Percentiles rank a stretch among this genome's conserved stretches.
These are phyloP conservation scores for Debaryomycetaceae sp. DNA, from an alignment of 1,139 yeast species.

Conservation along the genomic window DNA sequence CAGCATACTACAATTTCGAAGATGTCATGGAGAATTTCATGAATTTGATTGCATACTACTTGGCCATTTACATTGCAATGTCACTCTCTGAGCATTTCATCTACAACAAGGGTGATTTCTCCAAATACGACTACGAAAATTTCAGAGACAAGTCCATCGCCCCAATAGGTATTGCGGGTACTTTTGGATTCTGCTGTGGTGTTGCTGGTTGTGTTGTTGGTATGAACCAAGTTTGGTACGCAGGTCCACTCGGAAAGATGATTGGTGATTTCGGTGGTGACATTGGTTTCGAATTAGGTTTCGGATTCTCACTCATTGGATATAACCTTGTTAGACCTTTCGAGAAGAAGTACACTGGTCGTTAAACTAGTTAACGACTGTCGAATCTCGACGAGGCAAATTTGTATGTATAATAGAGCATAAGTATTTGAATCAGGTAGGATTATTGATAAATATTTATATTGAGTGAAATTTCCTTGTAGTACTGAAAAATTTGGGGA, in stretches of 20 bases:
- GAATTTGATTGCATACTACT: slow-evolving; percentile 88
- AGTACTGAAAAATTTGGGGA: too few species aligned
- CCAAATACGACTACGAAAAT: slow-evolving; percentile 59
- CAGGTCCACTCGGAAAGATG: slow-evolving; percentile 59
- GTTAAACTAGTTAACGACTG: slow-evolving; percentile 15
- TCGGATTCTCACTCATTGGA: slow-evolving; percentile 64
- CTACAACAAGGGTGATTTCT: slow-evolving; percentile 58
- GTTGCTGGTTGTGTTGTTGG: slow-evolving; percentile 83
- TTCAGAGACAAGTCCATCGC: slow-evolving; percentile 54
- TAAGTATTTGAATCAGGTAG: background rate
- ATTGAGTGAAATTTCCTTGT: too few species aligned
- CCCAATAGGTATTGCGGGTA: slow-evolving; percentile 78
- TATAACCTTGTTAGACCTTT: slow-evolving; percentile 61
- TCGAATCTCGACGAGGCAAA: too few species aligned
- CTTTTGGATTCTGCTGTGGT: slow-evolving; percentile 76
- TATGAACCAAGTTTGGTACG: slow-evolving; percentile 82
- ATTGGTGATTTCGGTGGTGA: slow-evolving; percentile 80
- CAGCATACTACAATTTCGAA: slow-evolving; percentile 75
- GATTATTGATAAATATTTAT: too few species aligned
- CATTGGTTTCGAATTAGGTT: slow-evolving; percentile 79
- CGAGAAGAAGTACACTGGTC: slow-evolving; percentile 65
- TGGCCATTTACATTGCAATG: slow-evolving; percentile 79
- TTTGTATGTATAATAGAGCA: background rate
- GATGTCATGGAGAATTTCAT: slow-evolving; percentile 77
- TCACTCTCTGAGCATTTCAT: slow-evolving; percentile 74